Percentiles rank a stretch among this genome's conserved stretches.
These are phyloP conservation scores for Calonectria crousiana DNA, from an alignment of 2,329 filamentous ascomycete genomes.

Conservation along the genomic window DNA sequence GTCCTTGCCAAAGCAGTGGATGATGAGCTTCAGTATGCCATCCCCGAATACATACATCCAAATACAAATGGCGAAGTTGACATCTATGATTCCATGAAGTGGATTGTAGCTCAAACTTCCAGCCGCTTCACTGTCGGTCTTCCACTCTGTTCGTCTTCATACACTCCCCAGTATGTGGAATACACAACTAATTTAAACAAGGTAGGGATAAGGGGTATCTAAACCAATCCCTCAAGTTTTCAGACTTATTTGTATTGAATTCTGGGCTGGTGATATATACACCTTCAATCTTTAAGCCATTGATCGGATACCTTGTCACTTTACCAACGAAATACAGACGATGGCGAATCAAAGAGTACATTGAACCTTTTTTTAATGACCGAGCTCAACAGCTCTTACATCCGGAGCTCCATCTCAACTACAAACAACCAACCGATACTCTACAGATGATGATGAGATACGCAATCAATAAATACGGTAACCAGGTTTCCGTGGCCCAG, in stretches of 20 bases:
- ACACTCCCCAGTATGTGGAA: background rate
- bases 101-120: slow-evolving; percentile 23
- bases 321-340: slow-evolving; percentile 25
- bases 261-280: slow-evolving; percentile 20
- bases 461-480: slow-evolving; percentile 23
- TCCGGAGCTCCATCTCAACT: slow-evolving; percentile 3
- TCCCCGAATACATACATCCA: slow-evolving; percentile 8
- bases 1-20: slow-evolving; percentile 10
- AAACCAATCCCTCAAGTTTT: slow-evolving; percentile 5
- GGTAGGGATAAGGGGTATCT: slow-evolving; percentile 20
- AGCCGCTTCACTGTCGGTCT: slow-evolving; percentile 28
- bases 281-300: slow-evolving; percentile 13
- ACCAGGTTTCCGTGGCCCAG: background rate
- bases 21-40: slow-evolving; percentile 20
- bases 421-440: slow-evolving; percentile 22
- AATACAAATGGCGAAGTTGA: slow-evolving; percentile 6
- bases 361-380: slow-evolving; percentile 17
- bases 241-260: slow-evolving; percentile 23
- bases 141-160: slow-evolving; percentile 15
- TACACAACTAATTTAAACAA: background rate
- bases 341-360: slow-evolving; percentile 32
- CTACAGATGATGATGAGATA: slow-evolving; percentile 38
- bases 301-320: slow-evolving; percentile 20
- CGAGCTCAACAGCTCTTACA: background rate
- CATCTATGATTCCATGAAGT: slow-evolving; percentile 27